phyloP scores from a whole-genome alignment of 1,284 basidiomycete species.

The Leccinum griseonigrum region DNA sequence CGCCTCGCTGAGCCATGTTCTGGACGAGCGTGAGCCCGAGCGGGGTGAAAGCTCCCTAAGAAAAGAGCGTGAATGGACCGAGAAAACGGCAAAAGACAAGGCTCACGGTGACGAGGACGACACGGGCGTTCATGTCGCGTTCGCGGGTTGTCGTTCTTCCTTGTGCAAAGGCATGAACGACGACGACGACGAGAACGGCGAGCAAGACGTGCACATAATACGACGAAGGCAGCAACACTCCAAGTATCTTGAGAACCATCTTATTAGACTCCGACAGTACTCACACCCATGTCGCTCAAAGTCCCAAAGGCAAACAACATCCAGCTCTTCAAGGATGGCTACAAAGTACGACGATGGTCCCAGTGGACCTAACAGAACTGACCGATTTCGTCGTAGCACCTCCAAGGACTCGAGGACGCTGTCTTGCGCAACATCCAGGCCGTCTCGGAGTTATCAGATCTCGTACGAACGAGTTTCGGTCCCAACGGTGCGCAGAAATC shows the following conservation, averaged over 20 bases:
- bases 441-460: conserved; percentile 90
- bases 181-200: conserved; percentile 44
- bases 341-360: conserved; percentile 60
- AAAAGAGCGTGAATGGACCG: conserved; percentile 1
- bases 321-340: conserved; percentile 94
- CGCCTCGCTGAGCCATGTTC: conserved; percentile 64
- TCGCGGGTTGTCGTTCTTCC: conserved; percentile 68
- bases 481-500: conserved; percentile 74
- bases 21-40: conserved; percentile 38
- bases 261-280: background rate
- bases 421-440: conserved; percentile 95
- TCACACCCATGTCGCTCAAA: conserved; percentile 78
- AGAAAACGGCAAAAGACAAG: background rate
- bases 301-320: conserved; percentile 89
- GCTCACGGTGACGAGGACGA: conserved; percentile 66
- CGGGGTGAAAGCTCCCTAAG: conserved; percentile 71
- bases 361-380: background rate
- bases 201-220: conserved; percentile 52
- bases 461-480: conserved; percentile 94
- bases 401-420: conserved; percentile 91
- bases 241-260: conserved; percentile 34
- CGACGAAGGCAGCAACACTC: conserved; percentile 23
- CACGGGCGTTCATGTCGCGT: conserved; percentile 67
- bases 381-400: conserved; percentile 49
- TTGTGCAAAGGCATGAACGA: conserved; percentile 58